These are phyloP conservation scores for Herpetomonas muscarum DNA, from an alignment of 208 protist species.

Conservation along the genomic window DNA sequence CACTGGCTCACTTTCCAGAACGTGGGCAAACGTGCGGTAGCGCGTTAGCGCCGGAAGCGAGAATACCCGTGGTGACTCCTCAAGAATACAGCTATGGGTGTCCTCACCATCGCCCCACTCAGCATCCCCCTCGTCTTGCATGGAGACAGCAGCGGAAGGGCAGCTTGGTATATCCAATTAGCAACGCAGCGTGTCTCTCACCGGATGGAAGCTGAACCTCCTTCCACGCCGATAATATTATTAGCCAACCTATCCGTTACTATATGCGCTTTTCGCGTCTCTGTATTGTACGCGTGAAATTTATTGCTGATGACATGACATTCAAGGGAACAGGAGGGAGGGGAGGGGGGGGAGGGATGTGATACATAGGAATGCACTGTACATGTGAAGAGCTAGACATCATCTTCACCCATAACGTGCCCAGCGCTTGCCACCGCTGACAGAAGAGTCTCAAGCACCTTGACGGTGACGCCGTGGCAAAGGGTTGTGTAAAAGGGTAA, in stretches of 20 bases:
- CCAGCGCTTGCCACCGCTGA: no score
- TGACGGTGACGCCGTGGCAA: no score
- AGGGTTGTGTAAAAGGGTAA: no score
- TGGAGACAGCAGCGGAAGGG: neutral
- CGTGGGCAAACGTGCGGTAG: slow-evolving; percentile 28
- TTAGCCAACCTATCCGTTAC: no score
- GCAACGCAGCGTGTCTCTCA: no score
- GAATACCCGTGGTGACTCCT: slow-evolving; percentile 24
- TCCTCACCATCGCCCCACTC: slow-evolving; percentile 25
- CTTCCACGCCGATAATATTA: no score
- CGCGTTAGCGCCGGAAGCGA: slow-evolving; percentile 18
- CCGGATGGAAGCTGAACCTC: no score
- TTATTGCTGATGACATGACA: neutral
- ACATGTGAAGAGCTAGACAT: no score
- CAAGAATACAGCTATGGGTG: slow-evolving; percentile 12
- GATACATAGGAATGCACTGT: neutral
- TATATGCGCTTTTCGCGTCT: no score
- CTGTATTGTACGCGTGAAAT: no score
- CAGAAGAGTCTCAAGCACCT: no score
- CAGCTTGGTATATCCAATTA: neutral
- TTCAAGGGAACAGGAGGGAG: neutral
- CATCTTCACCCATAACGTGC: no score
- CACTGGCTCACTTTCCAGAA: slow-evolving; percentile 9
- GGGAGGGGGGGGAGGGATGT: neutral
- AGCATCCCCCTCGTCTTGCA: slow-evolving; percentile 9